A percentile compares a stretch with the other conserved stretches of the same genome.
Conservation (phyloP, 768 basidiomycete species). For the Porphyrellus cyaneotinctus region DNA sequence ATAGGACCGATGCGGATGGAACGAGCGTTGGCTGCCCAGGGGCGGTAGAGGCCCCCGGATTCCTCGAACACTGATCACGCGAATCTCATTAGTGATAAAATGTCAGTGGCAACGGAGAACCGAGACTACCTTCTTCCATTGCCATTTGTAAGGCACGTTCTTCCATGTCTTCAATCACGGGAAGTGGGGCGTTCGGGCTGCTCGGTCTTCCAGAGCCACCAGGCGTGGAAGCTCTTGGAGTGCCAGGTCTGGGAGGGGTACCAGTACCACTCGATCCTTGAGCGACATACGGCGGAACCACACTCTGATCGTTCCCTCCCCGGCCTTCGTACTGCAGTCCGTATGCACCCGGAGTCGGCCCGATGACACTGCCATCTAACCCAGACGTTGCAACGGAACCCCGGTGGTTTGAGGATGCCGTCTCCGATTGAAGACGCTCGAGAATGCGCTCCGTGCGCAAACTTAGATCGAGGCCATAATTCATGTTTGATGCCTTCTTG, state of each 20-base stretch:
- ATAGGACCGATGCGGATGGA: constrained; percentile 72
- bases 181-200: constrained; percentile 10
- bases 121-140: constrained; percentile 44
- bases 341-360: constrained; percentile 40
- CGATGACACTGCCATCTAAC: constrained; percentile 20
- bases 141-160: constrained; percentile 48
- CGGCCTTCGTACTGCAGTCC: constrained; percentile 66
- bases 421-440: constrained; percentile 28
- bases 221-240: constrained; percentile 16
- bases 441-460: constrained; percentile 34
- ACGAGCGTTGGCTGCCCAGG: constrained; percentile 74
- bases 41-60: constrained; percentile 54
- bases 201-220: constrained; percentile 5
- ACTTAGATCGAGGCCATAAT: constrained; percentile 58
- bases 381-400: constrained; percentile 23
- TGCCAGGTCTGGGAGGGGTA: constrained; percentile 26
- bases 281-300: constrained; percentile 20
- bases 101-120: constrained; percentile 29
- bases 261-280: constrained; percentile 19
- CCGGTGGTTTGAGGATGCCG: constrained; percentile 19
- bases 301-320: constrained; percentile 53
- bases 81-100: constrained; percentile 38
- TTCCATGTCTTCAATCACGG: constrained; percentile 38
- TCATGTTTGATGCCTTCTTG: constrained; percentile 95
- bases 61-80: constrained; percentile 43